A percentile compares a stretch with the other conserved stretches of the same genome.
These are phyloP conservation scores for Raphanus sativus DNA, from an alignment of 345 rosid genomes.

Conservation along the genomic window DNA sequence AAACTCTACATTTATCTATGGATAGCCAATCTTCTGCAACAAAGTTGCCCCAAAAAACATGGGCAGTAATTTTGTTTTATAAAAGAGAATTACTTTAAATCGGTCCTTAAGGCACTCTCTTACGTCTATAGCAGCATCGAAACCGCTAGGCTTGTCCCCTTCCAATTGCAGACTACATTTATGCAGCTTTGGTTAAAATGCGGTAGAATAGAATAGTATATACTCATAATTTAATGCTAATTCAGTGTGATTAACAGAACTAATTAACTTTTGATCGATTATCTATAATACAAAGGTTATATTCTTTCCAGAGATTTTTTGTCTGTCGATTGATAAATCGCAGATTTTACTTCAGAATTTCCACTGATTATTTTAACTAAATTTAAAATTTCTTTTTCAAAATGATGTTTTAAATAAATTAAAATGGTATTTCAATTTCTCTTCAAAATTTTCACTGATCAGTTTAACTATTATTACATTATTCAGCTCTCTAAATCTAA, in stretches of 20 bases:
- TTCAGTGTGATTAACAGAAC: background rate
- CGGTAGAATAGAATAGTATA: background rate
- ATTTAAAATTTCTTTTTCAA: too few species aligned
- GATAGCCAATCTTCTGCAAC: slow-evolving; percentile 24
- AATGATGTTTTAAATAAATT: too few species aligned
- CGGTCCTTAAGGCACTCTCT: slow-evolving; percentile 28
- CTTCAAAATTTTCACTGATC: too few species aligned
- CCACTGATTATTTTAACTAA: too few species aligned
- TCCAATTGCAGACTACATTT: slow-evolving; percentile 25
- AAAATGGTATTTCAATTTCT: too few species aligned
- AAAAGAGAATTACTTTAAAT: slow-evolving; percentile 31
- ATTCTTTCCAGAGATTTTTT: too few species aligned
- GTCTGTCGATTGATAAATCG: too few species aligned
- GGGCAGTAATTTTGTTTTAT: slow-evolving; percentile 29
- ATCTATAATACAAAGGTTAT: too few species aligned
- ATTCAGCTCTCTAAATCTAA: too few species aligned
- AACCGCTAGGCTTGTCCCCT: slow-evolving; percentile 35
- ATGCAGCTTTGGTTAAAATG: slow-evolving; percentile 26
- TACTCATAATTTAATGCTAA: background rate
- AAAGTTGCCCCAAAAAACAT: slow-evolving; percentile 39
- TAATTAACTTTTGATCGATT: background rate
- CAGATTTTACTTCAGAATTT: too few species aligned
- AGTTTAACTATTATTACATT: too few species aligned
- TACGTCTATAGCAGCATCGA: background rate
- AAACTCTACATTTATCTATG: background rate